Evolutionary conservation across 106 monocot species (phyloP).

Genomic region (Xerophyta viscosa): DNA sequence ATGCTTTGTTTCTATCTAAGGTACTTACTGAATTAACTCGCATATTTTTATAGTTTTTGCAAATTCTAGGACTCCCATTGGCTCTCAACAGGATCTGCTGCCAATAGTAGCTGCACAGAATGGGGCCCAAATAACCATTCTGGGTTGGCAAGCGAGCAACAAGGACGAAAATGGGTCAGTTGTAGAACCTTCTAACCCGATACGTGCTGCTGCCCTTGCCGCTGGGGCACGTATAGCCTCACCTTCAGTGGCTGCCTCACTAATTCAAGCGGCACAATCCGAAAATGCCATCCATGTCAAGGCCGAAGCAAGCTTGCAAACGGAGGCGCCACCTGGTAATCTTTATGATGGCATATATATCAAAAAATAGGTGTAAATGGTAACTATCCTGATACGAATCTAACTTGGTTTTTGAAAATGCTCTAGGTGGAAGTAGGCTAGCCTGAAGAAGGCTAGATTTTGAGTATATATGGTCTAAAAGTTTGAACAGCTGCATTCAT

Average conservation of each 20-base stretch:
- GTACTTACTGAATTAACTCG: not conserved
- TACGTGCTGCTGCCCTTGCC: slow-evolving; percentile 15
- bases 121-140: not conserved
- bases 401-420: no score
- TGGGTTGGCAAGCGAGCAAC: not conserved
- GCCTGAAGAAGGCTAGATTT: no score
- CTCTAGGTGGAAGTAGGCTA: no score
- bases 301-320: not conserved
- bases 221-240: slow-evolving; percentile 20
- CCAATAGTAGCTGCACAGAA: not conserved
- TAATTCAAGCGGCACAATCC: slow-evolving; percentile 12
- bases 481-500: no score
- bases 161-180: not conserved
- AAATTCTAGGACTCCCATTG: not conserved
- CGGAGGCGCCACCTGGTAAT: no score
- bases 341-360: no score
- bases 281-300: slow-evolving; percentile 8
- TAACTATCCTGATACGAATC: no score
- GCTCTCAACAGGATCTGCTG: not conserved
- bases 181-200: not conserved
- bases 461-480: no score
- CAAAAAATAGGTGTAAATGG: no score
- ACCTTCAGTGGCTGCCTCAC: slow-evolving; percentile 10
- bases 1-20: not conserved
- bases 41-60: not conserved